Evolutionary conservation across 2,329 filamentous ascomycete genomes (phyloP).

Genomic region (Penicillium sp.): DNA sequence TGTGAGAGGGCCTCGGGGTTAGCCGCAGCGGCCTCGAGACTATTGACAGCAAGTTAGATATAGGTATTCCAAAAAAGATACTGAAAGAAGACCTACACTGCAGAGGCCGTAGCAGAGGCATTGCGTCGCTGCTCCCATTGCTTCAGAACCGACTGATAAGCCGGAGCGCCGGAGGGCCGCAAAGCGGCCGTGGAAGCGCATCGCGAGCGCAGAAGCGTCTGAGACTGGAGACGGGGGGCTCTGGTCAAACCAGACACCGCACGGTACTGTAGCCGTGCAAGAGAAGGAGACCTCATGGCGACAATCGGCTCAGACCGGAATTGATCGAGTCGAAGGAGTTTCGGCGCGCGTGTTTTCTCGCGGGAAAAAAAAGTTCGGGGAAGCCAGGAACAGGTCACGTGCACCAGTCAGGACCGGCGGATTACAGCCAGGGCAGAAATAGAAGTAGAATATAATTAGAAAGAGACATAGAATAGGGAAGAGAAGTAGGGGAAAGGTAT

Average conservation of each 20-base stretch:
- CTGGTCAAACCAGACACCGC: conserved; percentile 42
- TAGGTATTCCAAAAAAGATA: neutral
- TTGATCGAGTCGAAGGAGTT: conserved; percentile 31
- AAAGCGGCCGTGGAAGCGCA: conserved; percentile 44
- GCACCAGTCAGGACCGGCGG: conserved; percentile 26
- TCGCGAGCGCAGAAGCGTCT: conserved; percentile 42
- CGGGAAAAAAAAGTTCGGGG: conserved; percentile 42
- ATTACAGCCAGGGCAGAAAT: conserved; percentile 15
- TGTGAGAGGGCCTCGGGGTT: conserved; percentile 63
- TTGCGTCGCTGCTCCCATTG: conserved; percentile 50
- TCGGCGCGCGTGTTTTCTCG: conserved; percentile 30
- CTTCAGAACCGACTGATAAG: conserved; percentile 42
- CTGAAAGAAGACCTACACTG: conserved; percentile 41
- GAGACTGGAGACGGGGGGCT: conserved; percentile 40
- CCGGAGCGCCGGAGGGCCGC: conserved; percentile 37
- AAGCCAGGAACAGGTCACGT: conserved; percentile 43
- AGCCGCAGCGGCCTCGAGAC: conserved; percentile 61
- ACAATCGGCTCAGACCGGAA: conserved; percentile 31
- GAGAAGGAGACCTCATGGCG: conserved; percentile 47
- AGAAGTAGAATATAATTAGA: neutral
- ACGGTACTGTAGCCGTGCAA: conserved; percentile 45
- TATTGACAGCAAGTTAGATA: conserved; percentile 29
- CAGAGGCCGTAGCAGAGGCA: conserved; percentile 48
- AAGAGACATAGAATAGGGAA: neutral
- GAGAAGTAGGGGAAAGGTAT: too few species aligned